Percentiles rank a stretch among this genome's conserved stretches.
phyloP scores from a whole-genome alignment of 306 rosid species.

The Quercus mongolica region DNA sequence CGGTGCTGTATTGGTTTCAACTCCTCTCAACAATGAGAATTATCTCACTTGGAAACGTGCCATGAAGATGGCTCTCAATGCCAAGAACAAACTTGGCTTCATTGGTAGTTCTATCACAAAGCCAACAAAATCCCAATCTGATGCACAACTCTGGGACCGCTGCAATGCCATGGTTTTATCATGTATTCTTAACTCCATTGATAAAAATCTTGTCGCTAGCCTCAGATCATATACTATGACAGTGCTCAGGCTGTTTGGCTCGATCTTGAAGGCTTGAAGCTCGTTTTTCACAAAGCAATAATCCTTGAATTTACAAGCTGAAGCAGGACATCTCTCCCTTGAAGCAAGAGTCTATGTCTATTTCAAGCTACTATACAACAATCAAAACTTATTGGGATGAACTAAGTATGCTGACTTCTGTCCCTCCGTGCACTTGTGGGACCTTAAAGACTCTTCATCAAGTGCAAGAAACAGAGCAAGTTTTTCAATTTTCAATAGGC shows the following conservation, averaged over 20 bases:
- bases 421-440: neutral
- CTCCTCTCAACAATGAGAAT: no score
- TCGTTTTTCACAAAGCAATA: neutral
- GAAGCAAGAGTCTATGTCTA: neutral
- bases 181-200: neutral
- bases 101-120: no score
- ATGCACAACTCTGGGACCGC: neutral
- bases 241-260: neutral
- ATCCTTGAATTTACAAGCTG: neutral
- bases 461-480: neutral
- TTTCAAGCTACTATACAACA: neutral
- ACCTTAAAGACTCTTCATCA: neutral
- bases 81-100: no score
- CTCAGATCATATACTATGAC: neutral
- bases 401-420: no score
- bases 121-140: no score
- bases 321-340: neutral
- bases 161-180: neutral
- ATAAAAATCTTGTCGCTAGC: neutral
- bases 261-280: neutral
- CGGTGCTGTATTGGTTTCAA: no score
- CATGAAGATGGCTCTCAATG: no score
- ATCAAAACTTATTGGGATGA: neutral
- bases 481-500: neutral
- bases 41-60: no score